A percentile compares a stretch with the other conserved stretches of the same genome.
Evolutionary conservation across 805 yeast genomes (phyloP).

Genomic region (Ogataea pignaliae): DNA sequence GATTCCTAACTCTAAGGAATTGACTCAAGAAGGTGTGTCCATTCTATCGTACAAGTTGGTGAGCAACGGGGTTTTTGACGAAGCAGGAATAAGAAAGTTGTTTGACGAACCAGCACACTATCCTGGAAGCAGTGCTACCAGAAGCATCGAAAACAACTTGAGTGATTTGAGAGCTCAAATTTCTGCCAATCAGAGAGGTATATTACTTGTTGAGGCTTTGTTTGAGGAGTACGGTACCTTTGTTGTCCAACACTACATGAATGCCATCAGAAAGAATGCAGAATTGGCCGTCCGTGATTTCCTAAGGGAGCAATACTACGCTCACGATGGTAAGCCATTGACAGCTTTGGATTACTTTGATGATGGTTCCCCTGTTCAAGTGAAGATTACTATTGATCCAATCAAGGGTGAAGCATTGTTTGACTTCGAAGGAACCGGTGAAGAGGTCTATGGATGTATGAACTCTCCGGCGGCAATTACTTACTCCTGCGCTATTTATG

Average conservation of each 20-base stretch:
- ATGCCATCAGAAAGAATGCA: constrained; percentile 38
- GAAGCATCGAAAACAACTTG: constrained; percentile 47
- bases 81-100: constrained; percentile 40
- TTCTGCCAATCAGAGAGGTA: constrained; percentile 46
- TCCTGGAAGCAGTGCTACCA: constrained; percentile 51
- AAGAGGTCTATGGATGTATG: constrained; percentile 47
- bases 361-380: constrained; percentile 49
- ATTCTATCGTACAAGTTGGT: constrained; percentile 47
- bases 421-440: constrained; percentile 49
- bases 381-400: constrained; percentile 37
- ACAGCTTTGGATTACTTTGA: constrained; percentile 45
- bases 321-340: constrained; percentile 27
- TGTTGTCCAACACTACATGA: constrained; percentile 41
- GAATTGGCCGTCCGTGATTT: constrained; percentile 36
- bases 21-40: constrained; percentile 52
- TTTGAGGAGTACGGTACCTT: constrained; percentile 37
- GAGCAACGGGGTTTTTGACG: constrained; percentile 44
- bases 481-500: constrained; percentile 50
- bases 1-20: constrained; percentile 48
- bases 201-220: constrained; percentile 36
- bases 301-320: constrained; percentile 37
- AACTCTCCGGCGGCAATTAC: constrained; percentile 53
- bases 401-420: constrained; percentile 39
- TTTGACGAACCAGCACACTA: constrained; percentile 43
- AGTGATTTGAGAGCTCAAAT: constrained; percentile 43